Conservation (phyloP, 2,329 filamentous ascomycete genomes). For the Venturia oleaginea region DNA sequence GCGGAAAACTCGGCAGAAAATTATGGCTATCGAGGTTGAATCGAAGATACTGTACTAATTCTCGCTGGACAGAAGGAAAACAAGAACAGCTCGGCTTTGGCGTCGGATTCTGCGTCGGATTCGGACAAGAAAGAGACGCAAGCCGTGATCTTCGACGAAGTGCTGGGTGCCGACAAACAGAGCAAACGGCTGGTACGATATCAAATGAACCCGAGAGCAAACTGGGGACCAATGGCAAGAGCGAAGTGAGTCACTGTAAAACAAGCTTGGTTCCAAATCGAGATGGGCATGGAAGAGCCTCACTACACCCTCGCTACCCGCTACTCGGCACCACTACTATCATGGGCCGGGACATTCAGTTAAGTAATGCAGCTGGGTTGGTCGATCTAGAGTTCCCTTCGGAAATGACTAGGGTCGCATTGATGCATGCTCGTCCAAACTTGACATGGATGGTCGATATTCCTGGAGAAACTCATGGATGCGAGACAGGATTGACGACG, state of each 20-base stretch:
- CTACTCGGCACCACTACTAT: not conserved
- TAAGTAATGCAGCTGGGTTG: not conserved
- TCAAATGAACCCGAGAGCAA: constrained; percentile 79
- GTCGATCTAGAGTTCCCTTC: too few species aligned
- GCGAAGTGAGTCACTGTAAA: constrained; percentile 27
- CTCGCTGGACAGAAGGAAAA: constrained; percentile 18
- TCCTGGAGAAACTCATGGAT: too few species aligned
- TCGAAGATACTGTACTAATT: constrained; percentile 29
- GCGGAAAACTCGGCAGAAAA: not conserved
- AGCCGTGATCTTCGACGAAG: constrained; percentile 69
- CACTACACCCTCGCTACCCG: not conserved
- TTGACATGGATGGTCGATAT: too few species aligned
- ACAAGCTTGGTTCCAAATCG: not conserved
- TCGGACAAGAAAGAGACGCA: constrained; percentile 33
- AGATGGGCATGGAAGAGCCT: not conserved
- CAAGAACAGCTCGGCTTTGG: not conserved
- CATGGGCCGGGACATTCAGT: too few species aligned
- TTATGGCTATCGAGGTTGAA: not conserved
- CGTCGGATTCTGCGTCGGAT: not conserved
- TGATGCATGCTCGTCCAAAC: too few species aligned
- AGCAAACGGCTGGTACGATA: constrained; percentile 70
- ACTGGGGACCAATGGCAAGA: constrained; percentile 78
- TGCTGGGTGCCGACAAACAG: constrained; percentile 60
- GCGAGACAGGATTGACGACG: not conserved
- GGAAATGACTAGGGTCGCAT: too few species aligned